Percentiles rank a stretch among this genome's conserved stretches.
Conservation (phyloP, 2,329 filamentous ascomycete species). For the Claviceps quebecensis region DNA sequence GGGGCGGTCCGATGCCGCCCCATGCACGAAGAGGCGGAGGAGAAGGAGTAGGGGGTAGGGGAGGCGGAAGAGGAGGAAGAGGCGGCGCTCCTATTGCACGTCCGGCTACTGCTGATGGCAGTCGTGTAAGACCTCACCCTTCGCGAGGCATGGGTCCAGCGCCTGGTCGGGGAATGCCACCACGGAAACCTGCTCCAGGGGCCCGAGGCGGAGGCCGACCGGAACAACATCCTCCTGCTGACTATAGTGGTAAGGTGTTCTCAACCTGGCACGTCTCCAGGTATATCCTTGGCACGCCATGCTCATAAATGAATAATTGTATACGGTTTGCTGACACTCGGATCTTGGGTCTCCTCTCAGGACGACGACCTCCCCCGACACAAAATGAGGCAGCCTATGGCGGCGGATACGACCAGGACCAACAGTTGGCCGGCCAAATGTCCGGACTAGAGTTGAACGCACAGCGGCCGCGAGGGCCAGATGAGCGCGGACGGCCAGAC, state of each 20-base stretch:
- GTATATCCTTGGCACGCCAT: neutral
- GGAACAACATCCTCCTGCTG: constrained; percentile 3
- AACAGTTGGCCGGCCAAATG: constrained; percentile 21
- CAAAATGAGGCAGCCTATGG: constrained; percentile 10
- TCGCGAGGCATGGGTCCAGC: constrained; percentile 19
- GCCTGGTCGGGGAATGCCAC: constrained; percentile 14
- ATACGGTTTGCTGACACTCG: neutral
- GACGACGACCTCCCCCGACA: constrained; percentile 9
- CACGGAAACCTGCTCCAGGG: neutral
- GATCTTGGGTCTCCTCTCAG: constrained; percentile 9
- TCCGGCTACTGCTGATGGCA: constrained; percentile 24
- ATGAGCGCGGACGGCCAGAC: constrained; percentile 14
- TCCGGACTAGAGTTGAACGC: constrained; percentile 21
- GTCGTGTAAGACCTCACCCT: constrained; percentile 24
- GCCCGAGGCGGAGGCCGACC: constrained; percentile 1
- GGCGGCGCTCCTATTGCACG: constrained; percentile 25
- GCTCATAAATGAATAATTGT: neutral
- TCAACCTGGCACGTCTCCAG: neutral
- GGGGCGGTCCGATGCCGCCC: constrained; percentile 26
- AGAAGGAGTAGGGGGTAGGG: neutral
- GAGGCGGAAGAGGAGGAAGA: constrained; percentile 17
- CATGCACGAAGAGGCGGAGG: constrained; percentile 27
- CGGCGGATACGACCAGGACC: constrained; percentile 15
- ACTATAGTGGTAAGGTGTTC: constrained; percentile 4
- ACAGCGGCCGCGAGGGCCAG: constrained; percentile 13